Percentiles rank a stretch among this genome's conserved stretches.
phyloP scores from a whole-genome alignment of 108 stramenopile species.

The Pseudonitzschia multiseries region DNA sequence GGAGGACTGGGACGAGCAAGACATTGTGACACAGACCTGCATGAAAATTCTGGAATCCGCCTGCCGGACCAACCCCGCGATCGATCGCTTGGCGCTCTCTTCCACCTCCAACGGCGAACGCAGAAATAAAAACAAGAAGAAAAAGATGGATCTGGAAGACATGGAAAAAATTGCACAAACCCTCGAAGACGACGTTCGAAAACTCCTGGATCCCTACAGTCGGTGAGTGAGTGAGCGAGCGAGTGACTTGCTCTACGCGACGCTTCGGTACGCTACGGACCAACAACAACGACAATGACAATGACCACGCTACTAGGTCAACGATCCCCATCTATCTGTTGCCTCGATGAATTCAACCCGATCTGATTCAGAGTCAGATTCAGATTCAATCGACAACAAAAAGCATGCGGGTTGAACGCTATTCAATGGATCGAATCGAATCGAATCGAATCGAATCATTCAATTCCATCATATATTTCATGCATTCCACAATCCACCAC shows the following conservation, averaged over 20 bases:
- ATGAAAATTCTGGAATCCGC: constrained; percentile 86
- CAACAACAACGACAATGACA: not conserved
- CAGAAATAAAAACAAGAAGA: not conserved
- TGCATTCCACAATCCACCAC: not conserved
- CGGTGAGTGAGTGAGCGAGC: too few species aligned
- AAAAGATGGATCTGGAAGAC: constrained; percentile 13
- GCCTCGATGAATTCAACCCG: not conserved
- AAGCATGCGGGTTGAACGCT: not conserved
- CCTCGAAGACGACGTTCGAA: constrained; percentile 49
- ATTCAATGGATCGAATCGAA: not conserved
- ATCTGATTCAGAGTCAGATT: not conserved
- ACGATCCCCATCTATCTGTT: too few species aligned
- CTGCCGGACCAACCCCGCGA: constrained; percentile 79
- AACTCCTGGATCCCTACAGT: constrained; percentile 33
- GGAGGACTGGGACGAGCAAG: constrained; percentile 68
- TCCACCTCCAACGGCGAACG: not conserved
- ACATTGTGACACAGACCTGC: constrained; percentile 77
- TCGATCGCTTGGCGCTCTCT: constrained; percentile 69
- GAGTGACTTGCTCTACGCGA: too few species aligned
- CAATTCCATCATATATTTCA: not conserved
- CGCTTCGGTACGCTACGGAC: not conserved
- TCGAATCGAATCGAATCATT: too few species aligned
- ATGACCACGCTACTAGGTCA: not conserved
- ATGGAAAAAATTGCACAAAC: constrained; percentile 33
- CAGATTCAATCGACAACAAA: not conserved